Percentiles rank a stretch among this genome's conserved stretches.
Conservation (phyloP, 1,139 yeast species). For the Yamadazyma trypodendri region DNA sequence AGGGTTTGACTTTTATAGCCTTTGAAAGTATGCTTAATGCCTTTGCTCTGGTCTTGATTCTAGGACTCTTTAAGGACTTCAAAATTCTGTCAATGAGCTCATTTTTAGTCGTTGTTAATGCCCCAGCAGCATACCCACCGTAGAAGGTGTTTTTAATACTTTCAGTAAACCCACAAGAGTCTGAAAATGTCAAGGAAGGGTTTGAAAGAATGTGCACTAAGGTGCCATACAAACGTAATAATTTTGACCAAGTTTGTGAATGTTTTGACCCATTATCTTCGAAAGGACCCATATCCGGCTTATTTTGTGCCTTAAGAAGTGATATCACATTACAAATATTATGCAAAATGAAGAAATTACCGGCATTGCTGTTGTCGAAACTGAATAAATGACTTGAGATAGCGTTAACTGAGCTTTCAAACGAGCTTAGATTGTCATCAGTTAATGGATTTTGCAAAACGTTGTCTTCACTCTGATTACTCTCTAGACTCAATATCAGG, state of each 20-base stretch:
- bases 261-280: no score
- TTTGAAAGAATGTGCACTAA: no score
- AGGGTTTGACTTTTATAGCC: constrained; percentile 2
- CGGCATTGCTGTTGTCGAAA: no score
- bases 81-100: constrained; percentile 48
- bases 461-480: background rate
- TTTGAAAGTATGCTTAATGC: constrained; percentile 6
- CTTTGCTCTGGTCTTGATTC: constrained; percentile 61
- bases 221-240: no score
- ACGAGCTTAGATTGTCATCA: no score
- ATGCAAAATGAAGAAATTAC: background rate
- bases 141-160: background rate
- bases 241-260: no score
- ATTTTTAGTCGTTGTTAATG: background rate
- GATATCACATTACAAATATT: background rate
- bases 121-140: background rate
- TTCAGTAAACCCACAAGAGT: no score
- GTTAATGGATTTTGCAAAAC: background rate
- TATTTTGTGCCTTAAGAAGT: background rate
- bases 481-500: background rate
- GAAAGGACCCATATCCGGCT: background rate
- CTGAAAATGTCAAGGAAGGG: no score
- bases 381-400: no score
- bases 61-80: constrained; percentile 43
- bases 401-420: no score